Conservation (phyloP, 1,284 basidiomycete genomes). For the Apiotrichum sp. region DNA sequence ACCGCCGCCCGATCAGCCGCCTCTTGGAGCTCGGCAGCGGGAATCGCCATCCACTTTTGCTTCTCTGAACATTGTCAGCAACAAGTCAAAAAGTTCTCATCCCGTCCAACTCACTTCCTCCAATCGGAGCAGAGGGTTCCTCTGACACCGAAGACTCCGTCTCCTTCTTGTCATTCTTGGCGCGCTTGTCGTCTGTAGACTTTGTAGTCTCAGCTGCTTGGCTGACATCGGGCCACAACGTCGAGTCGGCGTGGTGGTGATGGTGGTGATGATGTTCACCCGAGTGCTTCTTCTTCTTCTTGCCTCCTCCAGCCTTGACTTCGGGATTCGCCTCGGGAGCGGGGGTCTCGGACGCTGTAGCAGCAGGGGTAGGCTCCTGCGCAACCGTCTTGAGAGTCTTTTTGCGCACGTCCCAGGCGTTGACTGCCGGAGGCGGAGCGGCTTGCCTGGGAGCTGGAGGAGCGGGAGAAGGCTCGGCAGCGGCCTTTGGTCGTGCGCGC, state of each 20-base stretch:
- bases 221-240: constrained; percentile 39
- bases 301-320: constrained; percentile 3
- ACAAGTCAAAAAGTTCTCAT: no score
- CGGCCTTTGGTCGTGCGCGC: constrained; percentile 22
- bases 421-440: constrained; percentile 30
- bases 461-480: background rate
- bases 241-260: constrained; percentile 20
- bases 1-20: constrained; percentile 44
- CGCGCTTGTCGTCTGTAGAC: constrained; percentile 25
- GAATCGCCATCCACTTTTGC: constrained; percentile 47
- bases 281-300: constrained; percentile 14
- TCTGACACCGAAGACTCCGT: constrained; percentile 19
- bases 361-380: background rate
- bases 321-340: constrained; percentile 1
- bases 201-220: constrained; percentile 27
- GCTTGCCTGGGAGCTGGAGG: constrained; percentile 12
- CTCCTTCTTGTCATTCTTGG: constrained; percentile 24
- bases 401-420: constrained; percentile 41
- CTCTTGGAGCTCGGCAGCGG: constrained; percentile 44
- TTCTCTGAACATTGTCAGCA: constrained; percentile 29
- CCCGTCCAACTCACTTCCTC: constrained; percentile 22
- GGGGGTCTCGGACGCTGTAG: background rate
- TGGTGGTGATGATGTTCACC: constrained; percentile 1
- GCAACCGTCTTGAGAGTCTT: constrained; percentile 15
- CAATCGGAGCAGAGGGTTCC: constrained; percentile 8